Evolutionary conservation across 2,329 filamentous ascomycete species (phyloP), one percentile per base, ranked within the genome.

Genomic region (Thyridium curvatum): DNA sequence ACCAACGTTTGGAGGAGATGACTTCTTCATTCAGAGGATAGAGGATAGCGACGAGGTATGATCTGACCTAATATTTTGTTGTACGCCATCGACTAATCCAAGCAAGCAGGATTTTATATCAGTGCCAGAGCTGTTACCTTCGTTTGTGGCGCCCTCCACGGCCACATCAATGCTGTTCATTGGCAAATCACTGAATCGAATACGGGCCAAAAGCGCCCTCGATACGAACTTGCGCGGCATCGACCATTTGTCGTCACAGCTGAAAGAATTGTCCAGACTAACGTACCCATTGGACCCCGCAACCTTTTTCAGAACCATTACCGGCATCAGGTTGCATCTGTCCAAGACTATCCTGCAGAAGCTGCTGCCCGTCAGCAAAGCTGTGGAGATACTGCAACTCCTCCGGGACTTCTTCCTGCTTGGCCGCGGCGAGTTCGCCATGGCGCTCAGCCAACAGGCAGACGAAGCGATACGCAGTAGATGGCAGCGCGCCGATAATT

Each of bases 101-200:
- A 31, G 18, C 8, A 8, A 32, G n/a, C 38, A 76, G 64, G 75
- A 78, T 33, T 90, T 82, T 57, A 62, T 65, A 10, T 70, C 78
- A 35, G 68, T 79, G 26, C 58, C 68, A 8, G 66, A 69, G 14
- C 62, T 94, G 7, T 60, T 94, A 3, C 93, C 93, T 0, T 79
- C 78, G 12, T 94, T 95, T 54, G 86, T 96, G 7, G 82, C 81
- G 1, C 59, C 75, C 0, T 66, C 81, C 4, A 86, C 87, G 2
- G 88, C 87, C 8, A 72, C 77, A 4, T 95, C 90, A 0, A 87
- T 97, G 58, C 67, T 96, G 5, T 96, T 96, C 54, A 84, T 96
- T 45, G 93, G 93, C 10, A 86, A 85, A 47, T 94, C 89, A 1
- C 68, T 97, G 34, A 88, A 94, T 50, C 86, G 94, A 48, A 84